Percentiles rank a stretch among this genome's conserved stretches.
phyloP scores from a whole-genome alignment of 2,329 filamentous ascomycete genomes.

The Apiospora rasikravindrae region DNA sequence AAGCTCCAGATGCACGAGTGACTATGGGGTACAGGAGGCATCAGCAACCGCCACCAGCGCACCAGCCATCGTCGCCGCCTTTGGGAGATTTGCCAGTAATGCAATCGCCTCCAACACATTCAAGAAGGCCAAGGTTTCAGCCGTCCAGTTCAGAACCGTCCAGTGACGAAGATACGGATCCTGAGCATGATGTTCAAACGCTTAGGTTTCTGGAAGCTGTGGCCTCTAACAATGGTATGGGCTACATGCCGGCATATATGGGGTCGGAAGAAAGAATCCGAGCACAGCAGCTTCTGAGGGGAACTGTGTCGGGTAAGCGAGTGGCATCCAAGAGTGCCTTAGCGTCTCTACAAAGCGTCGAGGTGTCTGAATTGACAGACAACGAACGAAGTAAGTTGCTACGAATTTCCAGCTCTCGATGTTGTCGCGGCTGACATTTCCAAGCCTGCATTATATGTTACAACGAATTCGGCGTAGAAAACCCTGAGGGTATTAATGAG shows the following conservation, averaged over 20 bases:
- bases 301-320: conserved; percentile 48
- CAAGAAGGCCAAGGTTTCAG: background rate
- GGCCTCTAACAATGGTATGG: background rate
- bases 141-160: conserved; percentile 21
- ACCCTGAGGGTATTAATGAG: conserved; percentile 64
- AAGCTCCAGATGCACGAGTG: background rate
- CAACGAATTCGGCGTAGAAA: conserved; percentile 62
- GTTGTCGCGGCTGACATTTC: background rate
- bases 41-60: conserved; percentile 17
- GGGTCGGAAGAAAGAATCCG: conserved; percentile 43
- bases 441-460: conserved; percentile 69
- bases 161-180: conserved; percentile 27
- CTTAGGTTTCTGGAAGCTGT: conserved; percentile 26
- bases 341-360: conserved; percentile 51
- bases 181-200: conserved; percentile 20
- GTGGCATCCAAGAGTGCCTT: conserved; percentile 55
- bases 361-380: conserved; percentile 50
- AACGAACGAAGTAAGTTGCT: conserved; percentile 52
- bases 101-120: background rate
- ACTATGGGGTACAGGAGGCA: background rate
- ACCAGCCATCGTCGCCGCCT: conserved; percentile 14
- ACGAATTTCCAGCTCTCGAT: background rate
- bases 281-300: conserved; percentile 52
- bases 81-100: background rate
- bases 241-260: conserved; percentile 22